Evolutionary conservation across 495 filamentous ascomycete species (phyloP).

Genomic region (Parathielavia hyrcaniae): DNA sequence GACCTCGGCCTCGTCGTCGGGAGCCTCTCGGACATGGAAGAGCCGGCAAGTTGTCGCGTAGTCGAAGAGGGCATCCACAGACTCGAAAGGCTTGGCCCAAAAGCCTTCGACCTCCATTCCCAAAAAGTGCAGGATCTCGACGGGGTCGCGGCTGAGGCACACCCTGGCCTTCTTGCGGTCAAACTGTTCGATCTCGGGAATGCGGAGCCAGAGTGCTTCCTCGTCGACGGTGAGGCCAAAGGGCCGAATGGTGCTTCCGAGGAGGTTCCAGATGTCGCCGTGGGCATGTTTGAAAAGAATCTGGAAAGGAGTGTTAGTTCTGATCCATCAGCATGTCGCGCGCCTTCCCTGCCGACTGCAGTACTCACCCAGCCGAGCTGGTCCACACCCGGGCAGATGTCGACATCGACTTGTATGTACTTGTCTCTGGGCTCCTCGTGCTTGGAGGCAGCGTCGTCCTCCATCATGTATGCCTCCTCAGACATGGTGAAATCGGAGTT

Average conservation of each 20-base stretch:
- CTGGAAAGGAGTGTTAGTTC: constrained; percentile 9
- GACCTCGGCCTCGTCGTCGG: constrained; percentile 10
- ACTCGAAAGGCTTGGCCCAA: constrained; percentile 45
- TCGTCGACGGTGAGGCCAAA: constrained; percentile 60
- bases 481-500: background rate
- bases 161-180: constrained; percentile 52
- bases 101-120: constrained; percentile 42
- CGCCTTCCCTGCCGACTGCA: background rate
- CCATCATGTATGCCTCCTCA: background rate
- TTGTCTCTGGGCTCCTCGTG: constrained; percentile 18
- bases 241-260: constrained; percentile 54
- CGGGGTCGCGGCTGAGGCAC: constrained; percentile 50
- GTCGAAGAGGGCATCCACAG: constrained; percentile 49
- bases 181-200: constrained; percentile 54
- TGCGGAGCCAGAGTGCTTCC: constrained; percentile 51
- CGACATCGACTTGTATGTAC: constrained; percentile 61
- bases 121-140: constrained; percentile 51
- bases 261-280: constrained; percentile 60
- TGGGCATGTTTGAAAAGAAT: constrained; percentile 55
- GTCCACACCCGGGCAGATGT: constrained; percentile 39
- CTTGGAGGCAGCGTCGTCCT: constrained; percentile 12
- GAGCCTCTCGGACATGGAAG: constrained; percentile 40
- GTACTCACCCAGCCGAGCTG: constrained; percentile 47
- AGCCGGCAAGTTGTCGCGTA: constrained; percentile 49
- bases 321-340: background rate